A percentile compares a stretch with the other conserved stretches of the same genome.
These are phyloP conservation scores for Zancudomyces culisetae DNA, from an alignment of 371 early-diverging fungal genomes.

Conservation along the genomic window DNA sequence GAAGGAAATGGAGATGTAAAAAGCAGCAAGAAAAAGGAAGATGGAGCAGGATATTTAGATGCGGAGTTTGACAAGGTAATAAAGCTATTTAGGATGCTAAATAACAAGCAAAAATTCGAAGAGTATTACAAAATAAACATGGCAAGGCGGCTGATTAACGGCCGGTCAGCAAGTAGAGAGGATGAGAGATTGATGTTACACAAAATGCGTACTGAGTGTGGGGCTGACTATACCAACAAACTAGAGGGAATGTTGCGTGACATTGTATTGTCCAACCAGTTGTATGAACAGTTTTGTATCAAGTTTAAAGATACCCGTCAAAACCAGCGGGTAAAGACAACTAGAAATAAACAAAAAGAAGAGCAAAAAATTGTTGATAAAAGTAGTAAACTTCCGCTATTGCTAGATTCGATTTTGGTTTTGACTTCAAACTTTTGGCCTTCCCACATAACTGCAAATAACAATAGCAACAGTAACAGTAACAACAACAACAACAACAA, in stretches of 20 bases:
- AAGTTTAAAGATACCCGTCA: too few species aligned
- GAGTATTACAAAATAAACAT: slow-evolving; percentile 81
- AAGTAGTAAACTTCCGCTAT: neutral
- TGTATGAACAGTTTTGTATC: slow-evolving; percentile 5
- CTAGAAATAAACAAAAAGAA: too few species aligned
- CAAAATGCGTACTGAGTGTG: slow-evolving; percentile 79
- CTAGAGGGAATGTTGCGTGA: slow-evolving; percentile 54
- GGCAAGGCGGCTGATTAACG: slow-evolving; percentile 66
- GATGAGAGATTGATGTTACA: slow-evolving; percentile 63
- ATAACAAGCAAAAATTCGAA: slow-evolving; percentile 89
- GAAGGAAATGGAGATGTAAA: slow-evolving; percentile 34
- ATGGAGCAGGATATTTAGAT: too few species aligned
- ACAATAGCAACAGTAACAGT: too few species aligned
- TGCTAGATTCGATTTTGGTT: slow-evolving; percentile 47
- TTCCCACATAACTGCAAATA: too few species aligned
- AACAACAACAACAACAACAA: too few species aligned
- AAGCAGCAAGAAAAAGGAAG: too few species aligned
- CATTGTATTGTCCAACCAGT: slow-evolving; percentile 16
- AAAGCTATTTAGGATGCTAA: slow-evolving; percentile 68
- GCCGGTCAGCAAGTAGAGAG: slow-evolving; percentile 55
- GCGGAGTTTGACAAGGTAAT: slow-evolving; percentile 48
- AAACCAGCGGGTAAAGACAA: too few species aligned
- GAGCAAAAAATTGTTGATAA: too few species aligned
- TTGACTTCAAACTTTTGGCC: slow-evolving; percentile 84
- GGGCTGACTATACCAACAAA: slow-evolving; percentile 67